These are phyloP conservation scores for Nephelium lappaceum DNA, from an alignment of 345 rosid species.

Conservation along the genomic window DNA sequence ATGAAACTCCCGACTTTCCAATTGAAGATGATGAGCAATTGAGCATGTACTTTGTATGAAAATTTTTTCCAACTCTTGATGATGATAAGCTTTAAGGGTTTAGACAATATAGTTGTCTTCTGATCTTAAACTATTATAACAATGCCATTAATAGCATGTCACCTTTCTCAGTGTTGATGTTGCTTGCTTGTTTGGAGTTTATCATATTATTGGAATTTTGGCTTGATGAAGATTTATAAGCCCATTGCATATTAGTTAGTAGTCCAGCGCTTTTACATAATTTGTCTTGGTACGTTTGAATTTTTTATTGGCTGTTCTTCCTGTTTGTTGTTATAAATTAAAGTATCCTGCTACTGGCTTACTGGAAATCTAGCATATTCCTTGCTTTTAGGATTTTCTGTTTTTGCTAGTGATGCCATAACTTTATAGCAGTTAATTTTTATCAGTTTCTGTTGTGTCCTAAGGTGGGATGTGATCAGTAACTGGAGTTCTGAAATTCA, in stretches of 20 bases:
- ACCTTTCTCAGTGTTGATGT: background rate
- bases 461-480: background rate
- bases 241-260: background rate
- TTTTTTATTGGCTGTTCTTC: background rate
- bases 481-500: background rate
- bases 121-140: background rate
- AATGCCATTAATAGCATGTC: background rate
- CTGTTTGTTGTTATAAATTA: background rate
- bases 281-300: background rate
- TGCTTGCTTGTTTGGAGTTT: background rate
- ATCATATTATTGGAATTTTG: background rate
- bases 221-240: background rate
- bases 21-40: background rate
- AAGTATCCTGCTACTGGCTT: background rate
- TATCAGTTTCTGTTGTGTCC: background rate
- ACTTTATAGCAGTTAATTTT: background rate
- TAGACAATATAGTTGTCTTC: background rate
- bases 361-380: background rate
- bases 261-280: background rate
- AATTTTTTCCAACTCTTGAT: background rate
- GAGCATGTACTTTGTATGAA: background rate
- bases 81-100: slow-evolving; percentile 6
- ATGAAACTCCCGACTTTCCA: background rate
- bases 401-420: background rate
- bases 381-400: background rate